Evolutionary conservation across 1,284 basidiomycete genomes (phyloP), one percentile per base, ranked within the genome.

Genomic region (Ceratobasidium sp.): DNA sequence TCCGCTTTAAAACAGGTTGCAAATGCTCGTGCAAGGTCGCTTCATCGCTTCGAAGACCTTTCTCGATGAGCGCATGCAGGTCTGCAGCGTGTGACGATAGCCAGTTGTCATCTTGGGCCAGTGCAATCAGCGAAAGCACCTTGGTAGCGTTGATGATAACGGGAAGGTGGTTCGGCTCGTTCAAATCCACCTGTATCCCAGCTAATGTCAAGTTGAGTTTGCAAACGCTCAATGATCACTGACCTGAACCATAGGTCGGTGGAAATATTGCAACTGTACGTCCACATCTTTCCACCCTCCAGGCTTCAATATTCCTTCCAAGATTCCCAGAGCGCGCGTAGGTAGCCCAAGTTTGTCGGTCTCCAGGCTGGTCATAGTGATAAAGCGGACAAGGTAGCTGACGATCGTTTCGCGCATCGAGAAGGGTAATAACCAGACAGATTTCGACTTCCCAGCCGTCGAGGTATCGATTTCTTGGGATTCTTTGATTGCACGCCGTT

Each of bases 231-330:
- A 21, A 54, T 72, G 21, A 54, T 46, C 11, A 81, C 85, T 75
- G 77, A 93, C 94, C 83, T 90, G 88, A 76, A 92, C 90, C 61
- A 98, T 85, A 0, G 91, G 86, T 56, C 92, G 86, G 72, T 90
- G 87, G 82, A 98, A 97, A 81, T 91, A 97, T 66, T 90, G 88
- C 54, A 98, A 83, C 76, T 98, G 97, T 75, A 98, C 90, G 11
- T 92, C 92, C 16, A 98, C 94, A 78, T 96, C 95, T n/a, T 86
- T 89, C 92, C 97, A 95, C 18, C 94, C 94, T 63, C 86, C 87
- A 0, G 91, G 88, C 1, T 90, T 88, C 30, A 96, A 76, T 98
- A 89, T 76, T 88, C 85, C 77, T 92, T 89, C 73, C 36, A 99
- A 84, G n/a, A 97, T 83, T 5, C 85, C 82, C 63, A 98, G 83